These are phyloP conservation scores for Raddia distichophylla DNA, from an alignment of 176 grass and related monocot genomes.

Conservation along the genomic window DNA sequence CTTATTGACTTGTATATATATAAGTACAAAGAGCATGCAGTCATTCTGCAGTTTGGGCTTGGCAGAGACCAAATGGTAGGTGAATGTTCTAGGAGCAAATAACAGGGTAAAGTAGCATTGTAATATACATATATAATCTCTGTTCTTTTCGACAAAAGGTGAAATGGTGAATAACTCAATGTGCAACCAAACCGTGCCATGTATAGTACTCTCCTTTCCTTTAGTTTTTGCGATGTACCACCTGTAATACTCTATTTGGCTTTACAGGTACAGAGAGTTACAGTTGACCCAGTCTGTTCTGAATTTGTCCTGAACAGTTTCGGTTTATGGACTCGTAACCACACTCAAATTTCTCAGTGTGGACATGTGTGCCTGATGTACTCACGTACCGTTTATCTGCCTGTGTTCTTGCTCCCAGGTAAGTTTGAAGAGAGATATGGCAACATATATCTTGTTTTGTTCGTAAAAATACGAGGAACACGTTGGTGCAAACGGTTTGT, in stretches of 20 bases:
- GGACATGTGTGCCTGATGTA: neutral
- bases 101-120: neutral
- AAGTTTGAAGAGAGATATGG: no score
- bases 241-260: neutral
- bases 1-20: neutral
- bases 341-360: neutral
- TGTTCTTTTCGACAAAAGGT: neutral
- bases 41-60: neutral
- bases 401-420: no score
- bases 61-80: slow-evolving; percentile 17
- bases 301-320: neutral
- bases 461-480: no score
- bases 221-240: neutral
- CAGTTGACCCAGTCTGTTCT: neutral
- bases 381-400: no score
- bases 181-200: neutral
- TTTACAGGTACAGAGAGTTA: neutral
- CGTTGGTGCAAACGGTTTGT: no score
- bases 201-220: neutral
- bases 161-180: neutral
- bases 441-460: no score
- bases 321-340: neutral
- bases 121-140: neutral
- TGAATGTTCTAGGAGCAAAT: slow-evolving; percentile 20
- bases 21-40: neutral